Evolutionary conservation across 2,329 filamentous ascomycete species (phyloP), one percentile per base, ranked within the genome.

Genomic region (Exophiala aquamarina): DNA sequence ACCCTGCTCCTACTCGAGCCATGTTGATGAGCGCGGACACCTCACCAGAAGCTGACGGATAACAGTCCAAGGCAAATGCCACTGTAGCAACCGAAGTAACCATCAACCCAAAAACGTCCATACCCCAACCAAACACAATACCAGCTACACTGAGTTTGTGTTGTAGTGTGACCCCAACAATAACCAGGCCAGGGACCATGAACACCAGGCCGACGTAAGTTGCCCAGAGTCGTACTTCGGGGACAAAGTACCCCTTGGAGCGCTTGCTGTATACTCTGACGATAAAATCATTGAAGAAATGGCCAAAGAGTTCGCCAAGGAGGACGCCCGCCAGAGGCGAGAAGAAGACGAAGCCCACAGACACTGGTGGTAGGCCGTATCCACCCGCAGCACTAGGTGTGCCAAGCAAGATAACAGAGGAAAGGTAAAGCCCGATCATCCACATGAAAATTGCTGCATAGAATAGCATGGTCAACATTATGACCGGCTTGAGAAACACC

Each of bases 301-400:
- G 79, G 2, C 79, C 78, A 4, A 66, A 60, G 0, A 73, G 44
- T 63, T 81, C 77, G 18, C 77, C 79, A 1, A 82, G 60, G 13
- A 78, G 58, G 4, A 74, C 71, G 5, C 71, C 78, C 1, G 79
- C 69, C n/a, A 81, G 68, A 2, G 76, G 76, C 0, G 77, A 74
- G 58, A 82, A 80, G 63, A 81, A 81, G 57, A 82, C 76, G 49
- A 68, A 71, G 1, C 72, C 78, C 33, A 79, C 72, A 37, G 73
- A 66, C 37, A 68, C 69, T 0, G 70, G 67, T 0, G 69, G 71
- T 56, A 80, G 77, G 3, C 68, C 66, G 56, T 80, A 79, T 23
- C 48, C 48, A 13, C 44, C 43, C 3, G 11, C 20, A 14, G 10
- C 38, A 11, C 8, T 8, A 3, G 76, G 61, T 0, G 70, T 70